Conservation (phyloP, 108 stramenopile species). For the Cyclotella choctawhatcheeana region DNA sequence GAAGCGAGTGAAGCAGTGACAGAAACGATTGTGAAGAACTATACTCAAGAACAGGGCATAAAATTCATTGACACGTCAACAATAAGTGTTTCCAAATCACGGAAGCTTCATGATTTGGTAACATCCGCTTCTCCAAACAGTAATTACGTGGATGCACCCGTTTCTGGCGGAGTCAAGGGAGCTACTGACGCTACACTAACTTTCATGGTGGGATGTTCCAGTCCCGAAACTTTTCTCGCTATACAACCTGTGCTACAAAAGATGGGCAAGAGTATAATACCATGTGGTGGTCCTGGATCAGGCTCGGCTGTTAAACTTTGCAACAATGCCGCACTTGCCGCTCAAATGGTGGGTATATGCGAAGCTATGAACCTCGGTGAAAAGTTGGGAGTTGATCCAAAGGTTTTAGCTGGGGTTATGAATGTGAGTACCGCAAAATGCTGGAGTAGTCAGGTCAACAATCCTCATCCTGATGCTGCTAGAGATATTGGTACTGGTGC, state of each 20-base stretch:
- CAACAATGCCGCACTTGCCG: conserved; percentile 94
- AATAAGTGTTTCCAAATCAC: conserved; percentile 29
- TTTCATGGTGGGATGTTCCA: conserved; percentile 90
- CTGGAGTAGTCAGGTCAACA: conserved; percentile 93
- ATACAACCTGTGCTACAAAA: conserved; percentile 59
- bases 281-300: conserved; percentile 83
- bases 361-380: conserved; percentile 96
- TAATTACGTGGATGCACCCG: conserved; percentile 86
- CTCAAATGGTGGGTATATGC: conserved; percentile 91
- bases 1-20: no score
- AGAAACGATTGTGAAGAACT: no score
- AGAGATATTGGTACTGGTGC: conserved; percentile 73
- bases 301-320: conserved; percentile 91
- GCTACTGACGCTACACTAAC: conserved; percentile 90
- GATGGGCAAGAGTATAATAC: conserved; percentile 84
- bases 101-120: conserved; percentile 35
- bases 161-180: conserved; percentile 93
- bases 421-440: conserved; percentile 94
- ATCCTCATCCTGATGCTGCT: conserved; percentile 86
- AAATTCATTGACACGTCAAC: conserved; percentile 48
- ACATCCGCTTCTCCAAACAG: conserved; percentile 31
- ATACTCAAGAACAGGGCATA: conserved; percentile 9
- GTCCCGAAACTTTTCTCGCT: conserved; percentile 42
- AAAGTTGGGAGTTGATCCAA: conserved; percentile 88
- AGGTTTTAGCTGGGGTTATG: conserved; percentile 82